phyloP scores from a whole-genome alignment of 139 green algal species.

The Chlorella vulgaris region DNA sequence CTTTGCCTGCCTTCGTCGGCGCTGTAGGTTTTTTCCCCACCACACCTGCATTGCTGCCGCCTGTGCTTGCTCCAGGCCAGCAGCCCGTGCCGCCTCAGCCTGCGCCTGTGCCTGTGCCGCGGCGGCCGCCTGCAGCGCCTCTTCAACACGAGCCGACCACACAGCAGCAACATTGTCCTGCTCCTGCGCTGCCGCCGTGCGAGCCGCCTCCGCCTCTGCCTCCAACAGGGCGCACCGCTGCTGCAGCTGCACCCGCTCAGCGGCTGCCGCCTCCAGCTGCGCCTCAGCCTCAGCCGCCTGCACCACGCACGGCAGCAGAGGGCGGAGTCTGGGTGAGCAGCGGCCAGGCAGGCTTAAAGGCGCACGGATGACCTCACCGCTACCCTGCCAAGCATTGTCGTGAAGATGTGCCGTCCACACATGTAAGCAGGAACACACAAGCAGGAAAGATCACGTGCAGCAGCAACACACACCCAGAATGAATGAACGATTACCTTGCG shows the following conservation, averaged over 20 bases:
- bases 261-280: background rate
- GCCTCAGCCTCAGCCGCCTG: background rate
- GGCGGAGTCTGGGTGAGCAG: background rate
- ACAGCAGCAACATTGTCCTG: background rate
- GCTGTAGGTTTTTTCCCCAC: too few species aligned
- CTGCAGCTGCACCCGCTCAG: background rate
- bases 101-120: background rate
- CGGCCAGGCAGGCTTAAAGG: too few species aligned
- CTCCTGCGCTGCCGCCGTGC: background rate
- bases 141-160: background rate
- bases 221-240: background rate
- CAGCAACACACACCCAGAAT: background rate
- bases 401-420: background rate
- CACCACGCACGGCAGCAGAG: background rate
- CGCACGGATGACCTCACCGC: background rate
- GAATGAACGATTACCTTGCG: background rate
- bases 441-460: background rate
- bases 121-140: background rate
- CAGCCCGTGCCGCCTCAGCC: background rate
- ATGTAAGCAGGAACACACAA: background rate
- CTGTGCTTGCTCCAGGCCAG: background rate
- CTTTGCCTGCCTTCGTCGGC: too few species aligned
- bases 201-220: background rate
- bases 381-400: background rate
- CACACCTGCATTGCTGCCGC: background rate